Base-by-base conservation (phyloP, 2,329 filamentous ascomycete genomes). In the Verticillium tricorpus region DNA sequence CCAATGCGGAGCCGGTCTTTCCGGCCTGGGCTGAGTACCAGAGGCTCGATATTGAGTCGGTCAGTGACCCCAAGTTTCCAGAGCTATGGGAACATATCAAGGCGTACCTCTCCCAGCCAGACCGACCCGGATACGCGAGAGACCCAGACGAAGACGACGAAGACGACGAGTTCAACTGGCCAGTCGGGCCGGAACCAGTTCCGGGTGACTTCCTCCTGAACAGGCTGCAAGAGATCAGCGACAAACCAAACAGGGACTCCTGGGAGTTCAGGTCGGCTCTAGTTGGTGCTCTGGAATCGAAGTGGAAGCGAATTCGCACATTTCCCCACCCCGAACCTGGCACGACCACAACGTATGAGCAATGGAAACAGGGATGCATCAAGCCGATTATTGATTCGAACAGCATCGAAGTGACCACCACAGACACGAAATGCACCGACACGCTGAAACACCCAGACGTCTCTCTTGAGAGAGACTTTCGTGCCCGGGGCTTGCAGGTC, bases 401-500 rank as follows among this genome's bases (percentile, higher is more conserved):
- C 5, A 12, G 37, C 15, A 6, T 19, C 37, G 37, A 50, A 17
- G 32, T 50, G 15, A 55, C 63, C 22, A 15, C 52, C 45, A 55
- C 59, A 4, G 61, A 65, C 1, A 57, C 7, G 2, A n/a, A 50
- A 19, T n/a, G 4, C 8, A 1, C 12, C 9, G 14, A 35, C 25
- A 11, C 1, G 12, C 62, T 57, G 2, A 28, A 62, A 15, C 11
- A 67, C 22, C 56, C 63, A 15, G 66, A 71, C 15, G 65, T 74
- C 56, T 69, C 72, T 31, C 65, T 62, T 37, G 61, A 67, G 2
- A 60, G 64, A 1, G 67, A 67, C 1, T 78, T 75, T 65, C 72
- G 73, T 57, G 40, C 69, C 3, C 61, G 69, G 11, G 73, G 72
- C 2, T 72, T 89, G 0, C 88, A 90, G 63, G 76, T 90, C 50